Base-by-base conservation (phyloP, 495 filamentous ascomycete species). In the Entonaema liquescens region DNA sequence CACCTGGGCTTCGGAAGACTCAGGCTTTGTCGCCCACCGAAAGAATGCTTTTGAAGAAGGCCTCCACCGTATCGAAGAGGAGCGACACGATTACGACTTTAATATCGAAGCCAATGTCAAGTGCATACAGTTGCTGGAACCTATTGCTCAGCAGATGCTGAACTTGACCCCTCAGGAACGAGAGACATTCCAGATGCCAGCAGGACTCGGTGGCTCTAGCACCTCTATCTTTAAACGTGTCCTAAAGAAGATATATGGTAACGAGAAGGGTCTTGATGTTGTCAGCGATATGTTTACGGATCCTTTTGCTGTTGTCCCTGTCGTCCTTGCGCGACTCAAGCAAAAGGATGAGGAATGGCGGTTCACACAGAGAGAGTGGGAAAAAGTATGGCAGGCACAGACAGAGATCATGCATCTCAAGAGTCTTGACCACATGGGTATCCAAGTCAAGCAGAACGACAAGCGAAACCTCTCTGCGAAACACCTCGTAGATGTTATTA, bases 1-100 rank as follows among this genome's bases (percentile, higher is more conserved):
- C 1, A 99, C 96, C 3, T 99, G 96, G 96, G 96, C 95, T 1
- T 98, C 94, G 1, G 96, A 99, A 79, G 96, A 99, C 75, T 97
- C 93, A 31, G 96, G 96, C 2, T 99, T 99, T 72, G 93, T 99
- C 62, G 96, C 95, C 2, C 96, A 99, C 81, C 87, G 94, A 44
- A 99, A 99, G 86, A 99, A 98, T 74, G 85, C 87, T 21, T 95
- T 88, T 65, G 96, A 99, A 78, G 96, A 99, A 76, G 89, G 89
- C 35, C 87, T 98, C 38, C 96, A 98, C 72, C 88, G 95, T 15
- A 97, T 98, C 67, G 96, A 99, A 80, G 96, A 99, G 76, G 96
- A 99, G 75, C 89, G 96, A 13, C 96, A 99, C 76, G 96, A 99
- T 77, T 99, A 99, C 77, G 96, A 99, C 76, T 96, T 94, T 79